Evolutionary conservation across 1,284 basidiomycete genomes (phyloP).

Genomic region (Cutaneotrichosporon spelunceum): DNA sequence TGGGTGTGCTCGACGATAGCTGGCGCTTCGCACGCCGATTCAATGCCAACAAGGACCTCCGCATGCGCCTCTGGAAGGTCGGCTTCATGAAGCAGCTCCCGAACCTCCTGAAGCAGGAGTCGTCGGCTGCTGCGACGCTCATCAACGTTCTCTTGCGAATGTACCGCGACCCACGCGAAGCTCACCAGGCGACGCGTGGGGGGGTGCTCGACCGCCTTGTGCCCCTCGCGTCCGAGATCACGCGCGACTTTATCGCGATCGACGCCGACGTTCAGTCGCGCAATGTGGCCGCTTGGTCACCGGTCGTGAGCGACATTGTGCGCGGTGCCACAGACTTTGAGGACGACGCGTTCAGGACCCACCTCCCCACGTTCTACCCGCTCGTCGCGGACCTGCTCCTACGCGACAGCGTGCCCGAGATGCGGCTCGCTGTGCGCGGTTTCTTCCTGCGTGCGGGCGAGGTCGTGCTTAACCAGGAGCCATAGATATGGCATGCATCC

Average conservation of each 20-base stretch:
- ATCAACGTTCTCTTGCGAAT: constrained; percentile 88
- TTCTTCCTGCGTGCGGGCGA: constrained; percentile 61
- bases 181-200: constrained; percentile 73
- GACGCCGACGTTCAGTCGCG: constrained; percentile 88
- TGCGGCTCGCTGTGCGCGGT: constrained; percentile 69
- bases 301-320: constrained; percentile 90
- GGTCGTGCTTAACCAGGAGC: not conserved
- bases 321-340: constrained; percentile 87
- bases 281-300: constrained; percentile 96
- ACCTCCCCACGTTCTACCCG: constrained; percentile 82
- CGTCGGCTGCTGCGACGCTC: constrained; percentile 89
- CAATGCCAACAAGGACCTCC: constrained; percentile 96
- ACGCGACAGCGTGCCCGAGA: constrained; percentile 73
- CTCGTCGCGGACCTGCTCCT: constrained; percentile 74
- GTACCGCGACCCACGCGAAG: constrained; percentile 86
- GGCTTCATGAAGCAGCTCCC: constrained; percentile 99
- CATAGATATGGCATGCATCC: not conserved
- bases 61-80: constrained; percentile 98
- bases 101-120: constrained; percentile 97
- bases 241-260: constrained; percentile 86
- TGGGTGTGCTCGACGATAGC: constrained; percentile 91
- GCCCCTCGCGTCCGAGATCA: constrained; percentile 87
- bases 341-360: constrained; percentile 79
- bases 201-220: constrained; percentile 85
- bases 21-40: constrained; percentile 97